Conservation (phyloP, 192 early-diverging fungal genomes). For the Gonapodya sp. region DNA sequence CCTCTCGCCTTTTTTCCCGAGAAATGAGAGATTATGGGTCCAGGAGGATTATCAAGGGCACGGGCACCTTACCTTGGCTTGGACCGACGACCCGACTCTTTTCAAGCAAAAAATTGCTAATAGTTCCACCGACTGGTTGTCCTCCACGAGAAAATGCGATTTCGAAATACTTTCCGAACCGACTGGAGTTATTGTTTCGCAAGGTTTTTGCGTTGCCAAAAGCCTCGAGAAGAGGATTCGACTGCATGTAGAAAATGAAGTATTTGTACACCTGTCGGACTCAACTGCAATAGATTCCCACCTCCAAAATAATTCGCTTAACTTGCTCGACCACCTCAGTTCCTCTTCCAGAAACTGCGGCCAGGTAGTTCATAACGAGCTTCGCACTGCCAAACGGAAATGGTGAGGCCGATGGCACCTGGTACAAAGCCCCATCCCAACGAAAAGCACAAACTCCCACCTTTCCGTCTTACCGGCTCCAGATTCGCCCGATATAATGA, state of each 20-base stretch:
- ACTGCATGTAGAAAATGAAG: slow-evolving; percentile 22
- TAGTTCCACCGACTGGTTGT: slow-evolving; percentile 91
- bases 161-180: slow-evolving; percentile 98
- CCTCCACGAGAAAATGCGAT: slow-evolving; percentile 90
- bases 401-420: slow-evolving; percentile 31
- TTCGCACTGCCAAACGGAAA: slow-evolving; percentile 31
- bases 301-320: slow-evolving; percentile 93
- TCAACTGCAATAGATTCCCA: background rate
- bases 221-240: slow-evolving; percentile 93
- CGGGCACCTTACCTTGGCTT: slow-evolving; percentile 36
- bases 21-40: background rate
- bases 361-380: slow-evolving; percentile 92
- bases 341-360: slow-evolving; percentile 78
- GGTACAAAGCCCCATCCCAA: background rate
- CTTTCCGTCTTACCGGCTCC: slow-evolving; percentile 91
- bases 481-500: slow-evolving; percentile 95
- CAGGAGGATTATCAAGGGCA: background rate
- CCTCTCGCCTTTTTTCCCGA: slow-evolving; percentile 58
- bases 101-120: slow-evolving; percentile 96
- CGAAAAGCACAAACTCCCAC: slow-evolving; percentile 47
- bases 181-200: slow-evolving; percentile 96
- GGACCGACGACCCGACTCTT: slow-evolving; percentile 95
- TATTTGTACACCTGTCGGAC: background rate
- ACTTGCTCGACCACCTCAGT: slow-evolving; percentile 76
- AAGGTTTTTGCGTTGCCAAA: slow-evolving; percentile 99